phyloP scores from a whole-genome alignment of 352 stramenopile species.

The Globisporangium okanoganense region DNA sequence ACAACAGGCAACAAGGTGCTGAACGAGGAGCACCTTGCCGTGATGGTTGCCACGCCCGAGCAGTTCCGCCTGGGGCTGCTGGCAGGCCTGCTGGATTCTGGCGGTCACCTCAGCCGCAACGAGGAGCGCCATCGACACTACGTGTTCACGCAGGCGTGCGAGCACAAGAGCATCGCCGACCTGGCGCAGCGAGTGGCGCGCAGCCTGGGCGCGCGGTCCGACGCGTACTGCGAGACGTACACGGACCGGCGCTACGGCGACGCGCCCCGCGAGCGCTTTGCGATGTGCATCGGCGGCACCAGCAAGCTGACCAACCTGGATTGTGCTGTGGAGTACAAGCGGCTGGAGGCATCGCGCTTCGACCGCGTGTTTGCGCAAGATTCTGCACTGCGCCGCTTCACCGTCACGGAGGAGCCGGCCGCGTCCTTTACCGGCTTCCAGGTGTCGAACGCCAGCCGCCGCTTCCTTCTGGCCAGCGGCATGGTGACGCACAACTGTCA shows the following conservation, averaged over 20 bases:
- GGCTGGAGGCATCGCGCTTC: slow-evolving; percentile 3
- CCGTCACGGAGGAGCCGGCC: slow-evolving; percentile 5
- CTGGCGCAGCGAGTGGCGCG: slow-evolving; percentile 4
- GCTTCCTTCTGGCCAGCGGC: slow-evolving; percentile 12
- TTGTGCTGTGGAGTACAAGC: slow-evolving; percentile 7
- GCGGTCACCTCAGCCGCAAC: slow-evolving; percentile 1
- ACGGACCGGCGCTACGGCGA: slow-evolving; percentile 2
- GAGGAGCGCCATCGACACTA: slow-evolving; percentile 2
- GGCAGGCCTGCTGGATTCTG: slow-evolving; percentile 5
- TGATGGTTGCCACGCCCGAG: slow-evolving; percentile 9
- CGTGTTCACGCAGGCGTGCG: slow-evolving; percentile 7
- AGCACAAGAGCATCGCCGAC: slow-evolving; percentile 8
- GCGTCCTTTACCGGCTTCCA: slow-evolving; percentile 13
- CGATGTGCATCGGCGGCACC: slow-evolving; percentile 2
- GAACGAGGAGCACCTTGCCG: slow-evolving; percentile 4
- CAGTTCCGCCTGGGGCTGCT: slow-evolving; percentile 5
- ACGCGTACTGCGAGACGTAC: slow-evolving; percentile 5
- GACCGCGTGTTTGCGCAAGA: slow-evolving; percentile 7
- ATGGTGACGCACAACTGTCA: slow-evolving; percentile 42
- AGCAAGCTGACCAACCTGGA: slow-evolving; percentile 4
- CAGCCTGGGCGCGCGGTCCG: slow-evolving; percentile 3
- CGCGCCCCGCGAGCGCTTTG: slow-evolving; percentile 4
- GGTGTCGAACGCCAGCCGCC: slow-evolving; percentile 17
- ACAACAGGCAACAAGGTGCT: slow-evolving; percentile 5
- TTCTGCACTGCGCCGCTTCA: slow-evolving; percentile 7